Conservation (phyloP, 257 asterid genomes). For the Petunia axillaris region DNA sequence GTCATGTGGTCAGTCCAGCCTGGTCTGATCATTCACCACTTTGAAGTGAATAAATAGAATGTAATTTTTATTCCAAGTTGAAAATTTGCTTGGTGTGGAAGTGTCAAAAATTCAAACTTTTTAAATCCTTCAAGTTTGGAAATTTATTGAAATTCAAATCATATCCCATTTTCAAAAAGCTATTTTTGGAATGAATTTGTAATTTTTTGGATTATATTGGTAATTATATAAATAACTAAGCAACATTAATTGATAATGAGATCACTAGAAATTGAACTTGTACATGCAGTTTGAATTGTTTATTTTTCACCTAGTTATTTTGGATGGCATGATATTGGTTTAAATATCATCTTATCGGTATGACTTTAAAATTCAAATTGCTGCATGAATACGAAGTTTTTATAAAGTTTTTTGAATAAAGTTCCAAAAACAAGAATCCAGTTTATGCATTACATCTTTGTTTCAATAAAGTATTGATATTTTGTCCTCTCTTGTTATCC, state of each 20-base stretch:
- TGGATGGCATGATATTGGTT: background rate
- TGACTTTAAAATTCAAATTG: slow-evolving; percentile 12
- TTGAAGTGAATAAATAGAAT: slow-evolving; percentile 18
- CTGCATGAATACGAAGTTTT: background rate
- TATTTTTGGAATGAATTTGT: background rate
- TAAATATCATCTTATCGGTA: background rate
- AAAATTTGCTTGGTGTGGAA: background rate
- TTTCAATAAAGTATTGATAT: slow-evolving; percentile 13
- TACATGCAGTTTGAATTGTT: too few relatives aligned
- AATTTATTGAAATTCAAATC: background rate
- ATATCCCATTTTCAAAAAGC: background rate
- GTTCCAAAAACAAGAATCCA: too few relatives aligned
- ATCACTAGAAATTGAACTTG: background rate
- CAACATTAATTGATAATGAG: background rate
- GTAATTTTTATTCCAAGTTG: background rate
- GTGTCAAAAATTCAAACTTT: background rate
- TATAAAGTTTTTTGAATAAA: too few relatives aligned
- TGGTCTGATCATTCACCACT: slow-evolving; percentile 25
- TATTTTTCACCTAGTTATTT: background rate
- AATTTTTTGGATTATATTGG: background rate
- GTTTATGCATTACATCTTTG: background rate
- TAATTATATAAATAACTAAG: background rate
- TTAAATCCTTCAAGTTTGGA: background rate
- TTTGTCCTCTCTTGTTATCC: slow-evolving; percentile 20
- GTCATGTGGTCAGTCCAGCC: slow-evolving; percentile 25